A percentile compares a stretch with the other conserved stretches of the same genome.
These are phyloP conservation scores for Scheffersomyces illinoinensis DNA, from an alignment of 1,139 yeast species.

Conservation along the genomic window DNA sequence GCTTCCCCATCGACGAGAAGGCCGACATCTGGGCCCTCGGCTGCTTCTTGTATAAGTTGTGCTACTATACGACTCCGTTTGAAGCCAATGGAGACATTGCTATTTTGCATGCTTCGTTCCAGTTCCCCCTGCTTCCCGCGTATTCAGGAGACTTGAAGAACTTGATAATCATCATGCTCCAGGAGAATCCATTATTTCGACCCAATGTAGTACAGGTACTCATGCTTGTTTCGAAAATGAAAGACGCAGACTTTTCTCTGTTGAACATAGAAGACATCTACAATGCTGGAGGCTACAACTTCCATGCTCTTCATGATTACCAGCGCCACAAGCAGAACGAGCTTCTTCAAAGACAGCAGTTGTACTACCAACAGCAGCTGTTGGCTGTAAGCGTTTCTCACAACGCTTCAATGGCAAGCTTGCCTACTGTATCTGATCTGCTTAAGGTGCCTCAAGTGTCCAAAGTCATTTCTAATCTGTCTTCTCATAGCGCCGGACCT, in stretches of 20 bases:
- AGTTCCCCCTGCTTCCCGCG: constrained; percentile 56
- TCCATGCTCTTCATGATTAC: constrained; percentile 47
- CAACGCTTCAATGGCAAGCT: constrained; percentile 8
- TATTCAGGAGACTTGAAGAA: constrained; percentile 67
- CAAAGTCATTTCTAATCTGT: not conserved
- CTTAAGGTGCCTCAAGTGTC: not conserved
- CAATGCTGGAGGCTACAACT: constrained; percentile 41
- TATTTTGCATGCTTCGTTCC: constrained; percentile 64
- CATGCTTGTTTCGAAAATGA: constrained; percentile 36
- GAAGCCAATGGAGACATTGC: constrained; percentile 76
- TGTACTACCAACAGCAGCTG: constrained; percentile 34
- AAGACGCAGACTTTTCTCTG: constrained; percentile 28
- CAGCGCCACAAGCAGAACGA: constrained; percentile 43
- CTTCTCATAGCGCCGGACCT: not conserved
- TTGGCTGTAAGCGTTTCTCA: constrained; percentile 7
- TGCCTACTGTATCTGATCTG: not conserved
- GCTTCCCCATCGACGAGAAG: constrained; percentile 90
- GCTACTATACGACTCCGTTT: constrained; percentile 94
- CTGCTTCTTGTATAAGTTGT: constrained; percentile 81
- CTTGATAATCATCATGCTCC: constrained; percentile 74
- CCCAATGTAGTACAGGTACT: constrained; percentile 81
- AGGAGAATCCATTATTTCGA: constrained; percentile 76
- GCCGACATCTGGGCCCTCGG: constrained; percentile 98
- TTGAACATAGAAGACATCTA: constrained; percentile 39
- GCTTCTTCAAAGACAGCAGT: constrained; percentile 35